Evolutionary conservation across 768 basidiomycete genomes (phyloP), one percentile per base, ranked within the genome.

Genomic region (Phanerochaete sordida): DNA sequence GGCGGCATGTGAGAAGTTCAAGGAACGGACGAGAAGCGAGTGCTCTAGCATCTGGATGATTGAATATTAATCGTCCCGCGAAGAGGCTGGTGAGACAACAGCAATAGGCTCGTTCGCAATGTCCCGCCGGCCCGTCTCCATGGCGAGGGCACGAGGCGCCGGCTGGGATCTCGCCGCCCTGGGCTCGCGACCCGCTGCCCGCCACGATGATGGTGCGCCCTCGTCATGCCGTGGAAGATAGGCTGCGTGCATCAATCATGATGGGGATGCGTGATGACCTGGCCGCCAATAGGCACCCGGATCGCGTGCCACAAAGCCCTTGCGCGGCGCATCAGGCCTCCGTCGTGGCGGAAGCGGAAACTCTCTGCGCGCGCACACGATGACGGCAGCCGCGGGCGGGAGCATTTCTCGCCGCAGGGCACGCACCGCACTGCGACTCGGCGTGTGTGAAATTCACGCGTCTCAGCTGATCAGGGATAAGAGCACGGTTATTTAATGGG

Each of bases 301-400:
- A 48, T 48, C 47, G 47, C 47, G 47, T 48, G 47, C 47, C 47
- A 48, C 47, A 48, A 48, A 48, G 47, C 47, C 47, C 24, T 48
- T 28, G 47, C 47, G 24, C 39, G 47, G 47, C 47, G 47, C 47
- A 48, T 48, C 47, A 48, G 47, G 3, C 47, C 13, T 48, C 24
- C 24, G 47, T 48, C 21, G 47, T 26, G 47, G 47, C 47, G 39
- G 39, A 19, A 9, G 39, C 39, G 39, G 39, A 43, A 43, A 43
- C 19, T 12, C 19, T 43, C 19, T 43, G 39, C 39, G 4, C 8
- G 11, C 8, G 19, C 39, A 4, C 11, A 12, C 8, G 11, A 16
- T 16, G 19, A 9, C 19, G 39, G 39, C 4, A 6, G 39, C 39
- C 19, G 19, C 19, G 8, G 11, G 19, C 39, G 39, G 4, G 8